phyloP scores from a whole-genome alignment of 257 asterid species.

The Solanum peruvianum region DNA sequence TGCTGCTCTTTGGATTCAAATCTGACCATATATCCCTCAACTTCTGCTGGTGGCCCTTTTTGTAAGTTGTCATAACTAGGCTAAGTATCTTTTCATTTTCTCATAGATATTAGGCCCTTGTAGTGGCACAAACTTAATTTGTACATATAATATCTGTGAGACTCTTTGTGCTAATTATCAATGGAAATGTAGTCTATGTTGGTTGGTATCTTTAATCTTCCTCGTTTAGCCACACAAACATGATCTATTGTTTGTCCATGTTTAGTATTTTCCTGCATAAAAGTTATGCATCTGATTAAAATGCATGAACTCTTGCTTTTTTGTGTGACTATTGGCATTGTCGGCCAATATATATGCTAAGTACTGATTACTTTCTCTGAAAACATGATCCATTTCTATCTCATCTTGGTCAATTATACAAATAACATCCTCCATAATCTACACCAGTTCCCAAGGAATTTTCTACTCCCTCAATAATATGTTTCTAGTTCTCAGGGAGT shows the following conservation, averaged over 20 bases:
- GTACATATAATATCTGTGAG: background rate
- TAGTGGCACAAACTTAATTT: background rate
- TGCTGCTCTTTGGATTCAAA: background rate
- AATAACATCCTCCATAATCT: background rate
- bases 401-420: background rate
- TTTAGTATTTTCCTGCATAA: background rate
- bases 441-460: background rate
- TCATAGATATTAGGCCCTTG: background rate
- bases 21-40: background rate
- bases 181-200: background rate
- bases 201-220: background rate
- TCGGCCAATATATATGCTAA: background rate
- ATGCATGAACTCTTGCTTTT: background rate
- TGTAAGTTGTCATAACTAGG: background rate
- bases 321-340: background rate
- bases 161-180: background rate
- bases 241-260: background rate
- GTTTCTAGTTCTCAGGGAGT: background rate
- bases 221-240: background rate
- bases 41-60: background rate
- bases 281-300: background rate
- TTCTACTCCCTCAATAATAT: background rate
- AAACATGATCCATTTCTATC: background rate
- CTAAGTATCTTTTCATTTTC: background rate
- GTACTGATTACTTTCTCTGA: background rate